A percentile compares a stretch with the other conserved stretches of the same genome.
Conservation (phyloP, 768 basidiomycete genomes). For the Suillus fuscotomentosus region DNA sequence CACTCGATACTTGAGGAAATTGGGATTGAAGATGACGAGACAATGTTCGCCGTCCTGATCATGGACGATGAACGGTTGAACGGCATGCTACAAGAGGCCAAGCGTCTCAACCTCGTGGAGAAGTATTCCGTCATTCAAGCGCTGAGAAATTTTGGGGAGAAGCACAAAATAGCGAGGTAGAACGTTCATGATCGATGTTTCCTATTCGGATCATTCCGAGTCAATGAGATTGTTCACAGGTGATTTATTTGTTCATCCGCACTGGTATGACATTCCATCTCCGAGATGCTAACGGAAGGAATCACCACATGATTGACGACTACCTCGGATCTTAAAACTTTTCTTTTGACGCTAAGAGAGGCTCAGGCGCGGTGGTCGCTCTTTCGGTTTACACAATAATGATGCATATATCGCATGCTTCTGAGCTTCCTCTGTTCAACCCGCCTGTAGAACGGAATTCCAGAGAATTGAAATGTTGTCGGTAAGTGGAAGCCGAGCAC, state of each 20-base stretch:
- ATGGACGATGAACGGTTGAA: neutral
- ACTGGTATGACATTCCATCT: too few species aligned
- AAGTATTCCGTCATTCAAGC: neutral
- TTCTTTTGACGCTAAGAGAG: too few species aligned
- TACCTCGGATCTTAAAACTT: too few species aligned
- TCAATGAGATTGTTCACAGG: neutral
- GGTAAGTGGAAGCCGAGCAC: too few species aligned
- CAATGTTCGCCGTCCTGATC: neutral
- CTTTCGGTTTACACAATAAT: too few species aligned
- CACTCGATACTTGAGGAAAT: neutral
- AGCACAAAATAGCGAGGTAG: neutral
- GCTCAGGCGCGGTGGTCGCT: too few species aligned
- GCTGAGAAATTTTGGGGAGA: neutral
- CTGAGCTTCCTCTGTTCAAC: too few species aligned
- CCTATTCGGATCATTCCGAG: neutral
- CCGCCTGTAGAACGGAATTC: too few species aligned
- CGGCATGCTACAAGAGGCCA: neutral
- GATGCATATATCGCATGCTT: too few species aligned
- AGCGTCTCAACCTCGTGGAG: neutral
- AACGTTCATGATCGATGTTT: neutral
- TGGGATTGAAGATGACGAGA: neutral
- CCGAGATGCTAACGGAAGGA: too few species aligned
- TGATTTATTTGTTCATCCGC: neutral
- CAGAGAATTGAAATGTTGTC: too few species aligned
- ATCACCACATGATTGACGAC: too few species aligned